These are phyloP conservation scores for Rhodotorula sp. DNA, from an alignment of 1,284 basidiomycete genomes.

Conservation along the genomic window DNA sequence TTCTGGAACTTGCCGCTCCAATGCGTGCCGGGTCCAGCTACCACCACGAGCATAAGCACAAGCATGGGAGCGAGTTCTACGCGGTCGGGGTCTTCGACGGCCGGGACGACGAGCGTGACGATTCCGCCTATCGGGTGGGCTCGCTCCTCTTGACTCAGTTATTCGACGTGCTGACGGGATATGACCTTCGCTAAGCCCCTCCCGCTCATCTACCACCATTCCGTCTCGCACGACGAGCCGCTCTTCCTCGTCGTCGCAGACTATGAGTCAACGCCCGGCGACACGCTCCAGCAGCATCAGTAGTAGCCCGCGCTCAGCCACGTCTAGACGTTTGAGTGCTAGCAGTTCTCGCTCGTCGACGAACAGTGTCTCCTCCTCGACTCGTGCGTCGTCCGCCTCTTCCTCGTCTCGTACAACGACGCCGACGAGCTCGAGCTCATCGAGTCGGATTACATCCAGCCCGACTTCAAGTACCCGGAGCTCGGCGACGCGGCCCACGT, in stretches of 20 bases:
- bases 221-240: not conserved
- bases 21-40: not conserved
- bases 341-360: too few species aligned
- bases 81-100: not conserved
- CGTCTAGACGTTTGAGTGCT: too few species aligned
- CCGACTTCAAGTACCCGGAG: not conserved
- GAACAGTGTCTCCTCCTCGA: too few species aligned
- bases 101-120: not conserved
- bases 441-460: not conserved
- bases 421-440: not conserved
- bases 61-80: not conserved
- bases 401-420: not conserved
- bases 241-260: not conserved
- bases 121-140: not conserved
- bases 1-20: not conserved
- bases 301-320: too few species aligned
- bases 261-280: too few species aligned
- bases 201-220: not conserved
- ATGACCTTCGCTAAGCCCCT: not conserved
- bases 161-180: too few species aligned
- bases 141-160: not conserved
- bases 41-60: not conserved
- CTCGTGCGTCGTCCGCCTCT: too few species aligned
- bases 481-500: not conserved
- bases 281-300: too few species aligned